These are phyloP conservation scores for Amniculicola lignicola DNA, from an alignment of 495 filamentous ascomycete genomes.

Conservation along the genomic window DNA sequence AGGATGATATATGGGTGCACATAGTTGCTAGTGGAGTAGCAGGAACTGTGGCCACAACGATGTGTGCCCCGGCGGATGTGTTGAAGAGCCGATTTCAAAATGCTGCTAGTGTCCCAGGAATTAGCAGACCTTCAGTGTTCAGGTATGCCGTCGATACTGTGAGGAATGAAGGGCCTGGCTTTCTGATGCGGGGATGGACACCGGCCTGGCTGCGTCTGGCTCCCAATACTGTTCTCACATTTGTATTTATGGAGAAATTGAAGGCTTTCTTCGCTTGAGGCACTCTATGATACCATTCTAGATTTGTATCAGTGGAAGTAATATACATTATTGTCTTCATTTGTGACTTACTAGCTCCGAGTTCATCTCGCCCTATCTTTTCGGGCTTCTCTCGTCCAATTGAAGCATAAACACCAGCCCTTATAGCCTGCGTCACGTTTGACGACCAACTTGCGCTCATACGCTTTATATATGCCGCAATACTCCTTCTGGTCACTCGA, in stretches of 20 bases:
- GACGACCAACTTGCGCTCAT: no score
- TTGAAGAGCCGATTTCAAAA: constrained; percentile 45
- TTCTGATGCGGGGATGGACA: constrained; percentile 47
- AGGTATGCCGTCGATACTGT: constrained; percentile 36
- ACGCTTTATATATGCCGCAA: no score
- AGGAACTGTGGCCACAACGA: constrained; percentile 44
- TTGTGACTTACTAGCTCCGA: no score
- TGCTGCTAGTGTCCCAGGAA: constrained; percentile 6
- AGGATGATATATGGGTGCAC: constrained; percentile 42
- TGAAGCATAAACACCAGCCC: no score
- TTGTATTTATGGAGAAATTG: constrained; percentile 46
- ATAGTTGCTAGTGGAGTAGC: constrained; percentile 40
- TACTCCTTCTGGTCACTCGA: no score
- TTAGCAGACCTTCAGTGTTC: constrained; percentile 15
- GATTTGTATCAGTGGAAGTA: no score
- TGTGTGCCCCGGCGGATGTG: constrained; percentile 44
- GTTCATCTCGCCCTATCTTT: no score
- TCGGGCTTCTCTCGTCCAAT: no score
- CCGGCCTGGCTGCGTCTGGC: constrained; percentile 45
- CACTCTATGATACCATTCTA: no score
- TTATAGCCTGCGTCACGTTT: no score
- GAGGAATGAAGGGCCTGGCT: constrained; percentile 39
- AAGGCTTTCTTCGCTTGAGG: background rate
- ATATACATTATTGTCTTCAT: no score
- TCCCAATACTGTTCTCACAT: constrained; percentile 45